Percentiles rank a stretch among this genome's conserved stretches.
Evolutionary conservation across 2,329 filamentous ascomycete species (phyloP).

Genomic region (Sclerotinia borealis): DNA sequence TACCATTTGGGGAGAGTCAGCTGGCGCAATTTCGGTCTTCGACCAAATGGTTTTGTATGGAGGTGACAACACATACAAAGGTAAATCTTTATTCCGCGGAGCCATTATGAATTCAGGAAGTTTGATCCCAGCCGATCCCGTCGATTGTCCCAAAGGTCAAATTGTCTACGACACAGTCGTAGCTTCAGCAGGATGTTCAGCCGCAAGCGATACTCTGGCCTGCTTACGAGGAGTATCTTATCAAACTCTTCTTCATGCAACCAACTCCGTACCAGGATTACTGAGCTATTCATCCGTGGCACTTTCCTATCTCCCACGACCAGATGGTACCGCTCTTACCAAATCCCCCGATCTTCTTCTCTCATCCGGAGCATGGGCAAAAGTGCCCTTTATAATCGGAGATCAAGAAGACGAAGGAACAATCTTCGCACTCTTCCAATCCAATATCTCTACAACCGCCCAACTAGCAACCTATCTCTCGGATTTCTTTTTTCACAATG

Average conservation of each 20-base stretch:
- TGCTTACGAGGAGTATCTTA: constrained; percentile 61
- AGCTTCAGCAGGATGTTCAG: constrained; percentile 53
- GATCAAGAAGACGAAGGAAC: constrained; percentile 79
- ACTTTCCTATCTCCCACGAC: constrained; percentile 68
- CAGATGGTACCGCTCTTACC: constrained; percentile 58
- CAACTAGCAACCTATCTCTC: constrained; percentile 57
- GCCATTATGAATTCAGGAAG: constrained; percentile 74
- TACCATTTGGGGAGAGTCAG: constrained; percentile 43
- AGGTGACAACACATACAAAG: constrained; percentile 69
- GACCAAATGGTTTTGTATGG: constrained; percentile 71
- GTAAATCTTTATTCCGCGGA: constrained; percentile 65
- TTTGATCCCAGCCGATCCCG: constrained; percentile 52
- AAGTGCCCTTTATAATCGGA: constrained; percentile 60
- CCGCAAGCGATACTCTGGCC: constrained; percentile 49
- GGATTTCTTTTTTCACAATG: constrained; percentile 52
- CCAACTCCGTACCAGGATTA: constrained; percentile 63
- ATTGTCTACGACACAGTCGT: constrained; percentile 58
- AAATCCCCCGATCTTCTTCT: constrained; percentile 57
- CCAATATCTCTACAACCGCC: constrained; percentile 57
- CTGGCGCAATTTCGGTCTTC: constrained; percentile 66
- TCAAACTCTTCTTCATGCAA: constrained; percentile 55
- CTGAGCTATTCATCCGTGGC: constrained; percentile 63
- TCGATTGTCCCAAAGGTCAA: constrained; percentile 63
- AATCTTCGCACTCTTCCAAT: constrained; percentile 63
- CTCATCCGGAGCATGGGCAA: constrained; percentile 46